phyloP scores from a whole-genome alignment of 441 rosid genomes.

The Raphanus hybrid region DNA sequence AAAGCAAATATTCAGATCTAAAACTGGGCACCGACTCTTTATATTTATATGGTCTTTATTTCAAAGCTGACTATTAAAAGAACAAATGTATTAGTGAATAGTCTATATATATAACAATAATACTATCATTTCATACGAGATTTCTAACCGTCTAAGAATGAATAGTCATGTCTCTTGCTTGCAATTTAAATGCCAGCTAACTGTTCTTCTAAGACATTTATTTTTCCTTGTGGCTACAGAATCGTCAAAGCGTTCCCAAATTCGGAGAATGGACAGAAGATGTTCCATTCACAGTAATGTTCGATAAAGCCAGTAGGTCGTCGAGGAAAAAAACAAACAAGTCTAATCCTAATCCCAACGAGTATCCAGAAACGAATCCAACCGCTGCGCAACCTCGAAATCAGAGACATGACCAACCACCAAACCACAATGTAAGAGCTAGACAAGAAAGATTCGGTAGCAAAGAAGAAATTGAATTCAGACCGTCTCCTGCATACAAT shows the following conservation, averaged over 20 bases:
- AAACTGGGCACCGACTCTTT: background rate
- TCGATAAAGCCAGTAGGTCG: constrained; percentile 34
- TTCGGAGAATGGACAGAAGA: constrained; percentile 43
- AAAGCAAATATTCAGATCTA: background rate
- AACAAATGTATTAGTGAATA: background rate
- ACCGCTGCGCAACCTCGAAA: constrained; percentile 13
- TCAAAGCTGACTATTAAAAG: background rate
- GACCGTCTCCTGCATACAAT: constrained; percentile 29
- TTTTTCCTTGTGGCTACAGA: constrained; percentile 8
- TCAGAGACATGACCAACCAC: constrained; percentile 28
- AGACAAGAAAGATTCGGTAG: constrained; percentile 31
- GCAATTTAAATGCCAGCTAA: background rate
- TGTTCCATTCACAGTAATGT: constrained; percentile 33
- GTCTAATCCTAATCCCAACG: constrained; percentile 24
- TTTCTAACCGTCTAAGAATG: background rate
- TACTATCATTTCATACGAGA: background rate
- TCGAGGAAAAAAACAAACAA: constrained; percentile 8
- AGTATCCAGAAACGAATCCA: constrained; percentile 35
- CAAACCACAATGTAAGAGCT: constrained; percentile 29
- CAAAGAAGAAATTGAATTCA: constrained; percentile 31
- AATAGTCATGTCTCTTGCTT: background rate
- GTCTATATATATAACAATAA: background rate
- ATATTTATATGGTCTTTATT: background rate
- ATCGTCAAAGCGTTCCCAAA: constrained; percentile 33
- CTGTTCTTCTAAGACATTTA: background rate